These are phyloP conservation scores for Aspergillus ostianus DNA, from an alignment of 495 filamentous ascomycete species.

Conservation along the genomic window DNA sequence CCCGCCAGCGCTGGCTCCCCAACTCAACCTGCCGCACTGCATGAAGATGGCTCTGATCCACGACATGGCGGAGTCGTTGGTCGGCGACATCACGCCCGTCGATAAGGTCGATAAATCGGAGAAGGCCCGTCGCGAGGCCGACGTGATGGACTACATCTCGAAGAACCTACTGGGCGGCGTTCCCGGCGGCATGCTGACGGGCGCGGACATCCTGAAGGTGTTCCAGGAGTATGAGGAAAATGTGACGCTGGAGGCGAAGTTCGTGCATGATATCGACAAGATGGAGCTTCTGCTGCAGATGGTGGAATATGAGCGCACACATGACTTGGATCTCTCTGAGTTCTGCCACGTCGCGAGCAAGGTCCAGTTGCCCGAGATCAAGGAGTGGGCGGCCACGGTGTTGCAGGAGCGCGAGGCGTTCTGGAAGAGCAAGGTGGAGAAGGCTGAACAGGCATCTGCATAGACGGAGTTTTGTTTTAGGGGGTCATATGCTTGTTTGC, in stretches of 20 bases:
- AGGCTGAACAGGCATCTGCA: not conserved
- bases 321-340: conserved; percentile 74
- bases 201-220: conserved; percentile 65
- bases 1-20: conserved; percentile 66
- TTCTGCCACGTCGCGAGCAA: conserved; percentile 73
- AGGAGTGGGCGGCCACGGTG: conserved; percentile 74
- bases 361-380: conserved; percentile 73
- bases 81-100: conserved; percentile 93
- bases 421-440: conserved; percentile 51
- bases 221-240: conserved; percentile 95
- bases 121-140: conserved; percentile 80
- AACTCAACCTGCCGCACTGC: conserved; percentile 76
- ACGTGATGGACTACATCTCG: conserved; percentile 87
- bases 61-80: conserved; percentile 94
- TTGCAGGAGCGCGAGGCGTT: conserved; percentile 72
- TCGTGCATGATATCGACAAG: conserved; percentile 97
- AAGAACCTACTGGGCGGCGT: conserved; percentile 69
- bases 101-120: conserved; percentile 66
- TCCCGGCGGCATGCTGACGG: conserved; percentile 59
- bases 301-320: conserved; percentile 87
- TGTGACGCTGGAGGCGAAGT: conserved; percentile 76
- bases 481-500: not conserved
- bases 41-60: conserved; percentile 92
- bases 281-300: conserved; percentile 92
- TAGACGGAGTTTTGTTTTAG: not conserved